Evolutionary conservation across 2,329 filamentous ascomycete genomes (phyloP).

Genomic region (Magnaporthiopsis rhizophila): DNA sequence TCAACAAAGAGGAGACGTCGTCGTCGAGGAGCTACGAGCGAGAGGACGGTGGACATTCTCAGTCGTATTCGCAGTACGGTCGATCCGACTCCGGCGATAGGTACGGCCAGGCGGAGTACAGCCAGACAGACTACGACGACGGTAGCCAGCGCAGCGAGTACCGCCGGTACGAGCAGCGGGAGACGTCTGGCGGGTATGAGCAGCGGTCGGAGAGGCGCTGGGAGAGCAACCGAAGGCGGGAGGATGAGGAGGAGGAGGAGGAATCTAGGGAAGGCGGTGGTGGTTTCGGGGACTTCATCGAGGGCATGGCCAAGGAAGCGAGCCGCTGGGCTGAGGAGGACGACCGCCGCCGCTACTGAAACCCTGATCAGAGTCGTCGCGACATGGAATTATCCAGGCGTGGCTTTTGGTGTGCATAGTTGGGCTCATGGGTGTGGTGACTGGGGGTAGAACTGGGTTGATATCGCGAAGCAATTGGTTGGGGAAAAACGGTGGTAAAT

Average conservation of each 20-base stretch:
- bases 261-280: not conserved
- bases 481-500: not conserved
- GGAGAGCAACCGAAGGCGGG: conserved; percentile 8
- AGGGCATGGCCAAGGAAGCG: not conserved
- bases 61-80: conserved; percentile 55
- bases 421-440: not conserved
- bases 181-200: conserved; percentile 40
- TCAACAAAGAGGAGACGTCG: conserved; percentile 40
- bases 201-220: conserved; percentile 29
- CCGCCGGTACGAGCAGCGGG: conserved; percentile 52
- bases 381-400: too few species aligned
- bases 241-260: conserved; percentile 1
- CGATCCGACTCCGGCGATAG: conserved; percentile 38
- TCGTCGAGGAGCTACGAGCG: conserved; percentile 37
- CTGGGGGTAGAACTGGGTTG: not conserved
- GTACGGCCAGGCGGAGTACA: conserved; percentile 54
- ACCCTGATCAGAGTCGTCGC: not conserved
- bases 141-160: conserved; percentile 54
- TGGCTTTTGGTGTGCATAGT: not conserved
- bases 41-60: conserved; percentile 52
- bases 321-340: not conserved
- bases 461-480: not conserved
- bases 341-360: not conserved
- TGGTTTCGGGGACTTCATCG: not conserved
- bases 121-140: conserved; percentile 47